These are phyloP conservation scores for Phytophthora cryptogea DNA, from an alignment of 352 stramenopile species.

Conservation along the genomic window DNA sequence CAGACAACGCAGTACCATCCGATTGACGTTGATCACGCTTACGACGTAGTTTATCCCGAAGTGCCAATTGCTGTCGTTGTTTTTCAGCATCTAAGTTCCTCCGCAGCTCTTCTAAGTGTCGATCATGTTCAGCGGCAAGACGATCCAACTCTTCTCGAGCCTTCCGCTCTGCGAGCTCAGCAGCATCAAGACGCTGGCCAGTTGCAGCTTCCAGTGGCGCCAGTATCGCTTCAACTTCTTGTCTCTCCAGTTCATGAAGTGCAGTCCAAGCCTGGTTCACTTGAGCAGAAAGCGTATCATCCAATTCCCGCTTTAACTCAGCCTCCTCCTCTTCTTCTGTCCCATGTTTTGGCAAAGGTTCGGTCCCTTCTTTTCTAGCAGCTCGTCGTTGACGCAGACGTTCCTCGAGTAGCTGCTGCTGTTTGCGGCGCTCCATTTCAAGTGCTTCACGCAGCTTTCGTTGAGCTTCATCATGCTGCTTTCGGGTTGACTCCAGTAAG, in stretches of 20 bases:
- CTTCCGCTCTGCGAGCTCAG: constrained; percentile 25
- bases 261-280: constrained; percentile 20
- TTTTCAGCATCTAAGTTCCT: constrained; percentile 27
- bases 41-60: constrained; percentile 33
- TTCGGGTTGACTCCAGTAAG: constrained; percentile 22
- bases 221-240: constrained; percentile 23
- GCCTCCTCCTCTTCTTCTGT: constrained; percentile 26
- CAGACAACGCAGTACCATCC: constrained; percentile 2
- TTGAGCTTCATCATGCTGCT: constrained; percentile 23
- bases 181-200: constrained; percentile 16
- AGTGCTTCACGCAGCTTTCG: constrained; percentile 19
- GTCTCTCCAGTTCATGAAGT: constrained; percentile 10
- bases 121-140: constrained; percentile 30
- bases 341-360: constrained; percentile 4
- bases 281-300: constrained; percentile 12
- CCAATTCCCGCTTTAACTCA: constrained; percentile 16
- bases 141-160: constrained; percentile 36
- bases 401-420: constrained; percentile 35
- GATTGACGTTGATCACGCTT: constrained; percentile 25
- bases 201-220: constrained; percentile 18
- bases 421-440: constrained; percentile 33
- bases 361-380: constrained; percentile 12
- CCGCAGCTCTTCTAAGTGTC: constrained; percentile 26
- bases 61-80: constrained; percentile 25
- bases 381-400: constrained; percentile 30